Conservation (phyloP, 495 filamentous ascomycete species). For the Oleoguttula mirabilis region DNA sequence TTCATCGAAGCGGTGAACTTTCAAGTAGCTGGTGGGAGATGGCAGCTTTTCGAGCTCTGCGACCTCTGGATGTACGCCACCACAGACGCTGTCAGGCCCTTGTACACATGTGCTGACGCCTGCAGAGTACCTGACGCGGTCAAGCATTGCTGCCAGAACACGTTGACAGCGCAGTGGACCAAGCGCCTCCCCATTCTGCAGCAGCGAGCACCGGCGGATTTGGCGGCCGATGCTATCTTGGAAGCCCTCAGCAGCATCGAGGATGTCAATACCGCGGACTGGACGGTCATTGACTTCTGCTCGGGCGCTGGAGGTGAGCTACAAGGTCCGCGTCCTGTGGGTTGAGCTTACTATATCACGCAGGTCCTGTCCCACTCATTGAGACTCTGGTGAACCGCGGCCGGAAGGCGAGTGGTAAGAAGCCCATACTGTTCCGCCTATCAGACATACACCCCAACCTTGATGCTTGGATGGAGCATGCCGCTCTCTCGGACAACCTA, state of each 20-base stretch:
- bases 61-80: constrained; percentile 12
- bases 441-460: constrained; percentile 59
- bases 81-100: too few relatives aligned
- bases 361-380: constrained; percentile 20
- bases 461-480: constrained; percentile 45
- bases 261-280: constrained; percentile 2
- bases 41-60: constrained; percentile 18
- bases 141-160: constrained; percentile 22
- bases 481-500: constrained; percentile 39
- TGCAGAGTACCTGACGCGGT: constrained; percentile 2
- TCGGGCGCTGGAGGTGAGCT: constrained; percentile 55
- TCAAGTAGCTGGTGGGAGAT: constrained; percentile 7
- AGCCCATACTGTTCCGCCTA: constrained; percentile 48
- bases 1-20: constrained; percentile 10
- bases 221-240: constrained; percentile 17
- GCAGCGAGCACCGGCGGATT: constrained; percentile 20
- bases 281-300: constrained; percentile 54
- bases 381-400: constrained; percentile 24
- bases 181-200: constrained; percentile 24
- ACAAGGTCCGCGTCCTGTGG: constrained; percentile 5
- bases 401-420: constrained; percentile 12
- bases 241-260: constrained; percentile 14
- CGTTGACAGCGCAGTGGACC: constrained; percentile 28
- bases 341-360: too few relatives aligned
- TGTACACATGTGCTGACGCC: not conserved